Conservation (phyloP, 306 rosid species). For the Gastrolobium bilobum region DNA sequence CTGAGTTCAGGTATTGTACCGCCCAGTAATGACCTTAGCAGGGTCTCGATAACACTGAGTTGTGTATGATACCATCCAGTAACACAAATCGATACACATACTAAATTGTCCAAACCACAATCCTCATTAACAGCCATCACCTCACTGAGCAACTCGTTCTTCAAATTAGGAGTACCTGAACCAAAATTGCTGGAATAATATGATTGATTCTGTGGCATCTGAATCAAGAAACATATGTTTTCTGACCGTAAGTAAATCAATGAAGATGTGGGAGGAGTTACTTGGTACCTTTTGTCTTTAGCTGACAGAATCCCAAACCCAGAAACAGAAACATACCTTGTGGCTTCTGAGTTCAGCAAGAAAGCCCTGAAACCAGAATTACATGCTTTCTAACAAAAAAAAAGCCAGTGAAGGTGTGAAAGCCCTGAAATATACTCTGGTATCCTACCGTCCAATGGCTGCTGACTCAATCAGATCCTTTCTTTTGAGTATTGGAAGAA, state of each 20-base stretch:
- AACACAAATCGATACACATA: too few species aligned
- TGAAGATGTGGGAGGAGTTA: conserved; percentile 6
- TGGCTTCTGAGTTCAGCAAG: conserved; percentile 10
- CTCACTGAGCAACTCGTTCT: too few species aligned
- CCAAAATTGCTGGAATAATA: conserved; percentile 7
- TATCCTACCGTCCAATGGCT: background rate
- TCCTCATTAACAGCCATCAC: background rate
- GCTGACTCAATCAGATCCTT: background rate
- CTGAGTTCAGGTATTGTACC: too few species aligned
- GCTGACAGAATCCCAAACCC: background rate
- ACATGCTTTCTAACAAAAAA: background rate
- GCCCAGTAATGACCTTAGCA: too few species aligned
- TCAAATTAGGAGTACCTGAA: background rate
- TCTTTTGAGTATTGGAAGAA: background rate
- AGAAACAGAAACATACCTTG: conserved; percentile 1
- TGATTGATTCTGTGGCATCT: conserved; percentile 6
- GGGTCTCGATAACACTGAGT: too few species aligned
- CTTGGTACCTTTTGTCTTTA: conserved; percentile 9
- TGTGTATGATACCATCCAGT: too few species aligned
- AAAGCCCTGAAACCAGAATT: background rate
- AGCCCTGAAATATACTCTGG: conserved; percentile 5
- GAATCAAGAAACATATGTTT: conserved; percentile 4
- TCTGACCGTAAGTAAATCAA: background rate
- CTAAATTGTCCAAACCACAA: too few species aligned
- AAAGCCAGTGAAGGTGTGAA: conserved; percentile 28